phyloP scores from a whole-genome alignment of 140 eudicot genomes.

The Ambrosia hybrid region DNA sequence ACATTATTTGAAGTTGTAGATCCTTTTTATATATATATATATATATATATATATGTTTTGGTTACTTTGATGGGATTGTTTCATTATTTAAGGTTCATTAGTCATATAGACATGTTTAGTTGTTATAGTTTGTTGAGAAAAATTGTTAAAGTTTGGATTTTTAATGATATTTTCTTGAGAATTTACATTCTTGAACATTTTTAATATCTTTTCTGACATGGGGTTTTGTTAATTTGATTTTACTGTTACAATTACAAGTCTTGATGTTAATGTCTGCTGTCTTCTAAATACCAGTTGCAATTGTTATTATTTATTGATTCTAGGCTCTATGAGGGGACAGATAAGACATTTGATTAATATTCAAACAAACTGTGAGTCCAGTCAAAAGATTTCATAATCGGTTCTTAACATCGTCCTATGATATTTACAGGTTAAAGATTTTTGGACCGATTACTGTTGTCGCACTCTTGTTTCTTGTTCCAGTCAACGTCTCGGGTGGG shows the following conservation, averaged over 20 bases:
- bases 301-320: constrained; percentile 10
- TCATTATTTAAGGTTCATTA: not conserved
- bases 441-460: constrained; percentile 67
- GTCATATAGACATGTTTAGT: not conserved
- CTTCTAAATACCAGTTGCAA: not conserved
- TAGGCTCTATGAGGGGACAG: not conserved
- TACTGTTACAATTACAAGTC: constrained; percentile 12
- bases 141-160: constrained; percentile 11
- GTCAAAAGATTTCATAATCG: constrained; percentile 4
- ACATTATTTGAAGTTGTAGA: not conserved
- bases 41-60: constrained; percentile 4
- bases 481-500: constrained; percentile 83
- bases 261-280: constrained; percentile 8
- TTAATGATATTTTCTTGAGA: not conserved
- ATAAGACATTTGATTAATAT: constrained; percentile 9
- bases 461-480: constrained; percentile 79
- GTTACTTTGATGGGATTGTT: not conserved
- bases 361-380: not conserved
- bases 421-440: constrained; percentile 68
- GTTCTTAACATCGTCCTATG: not conserved
- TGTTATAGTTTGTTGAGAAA: constrained; percentile 8
- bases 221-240: constrained; percentile 15
- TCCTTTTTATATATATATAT: not conserved
- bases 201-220: not conserved
- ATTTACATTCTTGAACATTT: constrained; percentile 18